Percentiles rank a stretch among this genome's conserved stretches.
Evolutionary conservation across 116 monocot genomes (phyloP).

Genomic region (Cymodocea nodosa): DNA sequence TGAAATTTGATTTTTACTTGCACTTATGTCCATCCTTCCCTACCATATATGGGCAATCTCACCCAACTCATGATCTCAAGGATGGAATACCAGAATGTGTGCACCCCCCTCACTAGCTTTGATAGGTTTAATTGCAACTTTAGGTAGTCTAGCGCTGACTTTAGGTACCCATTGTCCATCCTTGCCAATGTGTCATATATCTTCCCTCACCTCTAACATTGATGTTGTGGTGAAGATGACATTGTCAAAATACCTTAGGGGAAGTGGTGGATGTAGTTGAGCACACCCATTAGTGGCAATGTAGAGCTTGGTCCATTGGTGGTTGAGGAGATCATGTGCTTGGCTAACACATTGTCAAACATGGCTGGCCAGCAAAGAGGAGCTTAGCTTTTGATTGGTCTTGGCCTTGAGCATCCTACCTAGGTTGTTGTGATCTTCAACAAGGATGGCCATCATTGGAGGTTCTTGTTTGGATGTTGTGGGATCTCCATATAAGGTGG

Average conservation of each 20-base stretch:
- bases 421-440: slow-evolving; percentile 38
- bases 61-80: slow-evolving; percentile 81
- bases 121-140: slow-evolving; percentile 66
- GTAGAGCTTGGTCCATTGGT: slow-evolving; percentile 63
- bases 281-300: slow-evolving; percentile 71
- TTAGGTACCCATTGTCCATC: slow-evolving; percentile 63
- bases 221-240: slow-evolving; percentile 77
- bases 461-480: not conserved
- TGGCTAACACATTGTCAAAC: slow-evolving; percentile 62
- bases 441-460: slow-evolving; percentile 23
- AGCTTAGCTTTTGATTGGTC: slow-evolving; percentile 24
- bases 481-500: slow-evolving; percentile 16
- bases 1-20: no score
- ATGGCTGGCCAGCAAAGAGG: slow-evolving; percentile 58
- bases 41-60: slow-evolving; percentile 72
- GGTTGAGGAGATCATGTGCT: slow-evolving; percentile 40
- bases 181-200: slow-evolving; percentile 34
- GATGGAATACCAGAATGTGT: slow-evolving; percentile 81
- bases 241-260: slow-evolving; percentile 75
- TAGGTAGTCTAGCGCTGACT: slow-evolving; percentile 75
- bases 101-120: slow-evolving; percentile 67
- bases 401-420: slow-evolving; percentile 25
- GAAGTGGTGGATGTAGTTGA: slow-evolving; percentile 47
- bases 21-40: no score
- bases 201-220: slow-evolving; percentile 28